Evolutionary conservation across 805 yeast genomes (phyloP).

Genomic region (Yarrowia bubula): DNA sequence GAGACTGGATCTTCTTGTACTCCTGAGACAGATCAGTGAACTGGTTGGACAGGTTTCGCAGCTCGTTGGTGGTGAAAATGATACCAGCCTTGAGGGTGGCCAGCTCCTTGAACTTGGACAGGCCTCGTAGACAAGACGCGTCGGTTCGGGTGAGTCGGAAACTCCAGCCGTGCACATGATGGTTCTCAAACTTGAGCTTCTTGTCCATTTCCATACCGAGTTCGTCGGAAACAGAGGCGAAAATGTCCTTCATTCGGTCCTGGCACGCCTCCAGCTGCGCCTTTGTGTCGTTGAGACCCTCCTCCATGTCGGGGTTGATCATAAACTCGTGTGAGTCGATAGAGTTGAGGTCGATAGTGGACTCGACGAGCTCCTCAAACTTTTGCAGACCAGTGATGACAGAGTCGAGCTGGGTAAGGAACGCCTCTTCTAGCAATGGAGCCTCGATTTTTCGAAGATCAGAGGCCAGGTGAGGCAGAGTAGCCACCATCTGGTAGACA

Average conservation of each 20-base stretch:
- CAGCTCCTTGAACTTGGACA: constrained; percentile 64
- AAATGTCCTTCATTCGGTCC: constrained; percentile 48
- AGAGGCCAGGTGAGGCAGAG: constrained; percentile 65
- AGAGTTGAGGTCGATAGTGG: constrained; percentile 84
- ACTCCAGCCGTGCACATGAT: constrained; percentile 90
- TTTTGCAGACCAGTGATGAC: constrained; percentile 51
- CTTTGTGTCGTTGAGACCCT: constrained; percentile 61
- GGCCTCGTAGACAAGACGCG: constrained; percentile 70
- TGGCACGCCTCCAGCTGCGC: constrained; percentile 55
- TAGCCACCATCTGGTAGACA: constrained; percentile 72
- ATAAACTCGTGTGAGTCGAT: constrained; percentile 78
- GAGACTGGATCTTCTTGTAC: constrained; percentile 72
- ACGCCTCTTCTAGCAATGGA: constrained; percentile 45
- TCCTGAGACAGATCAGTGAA: constrained; percentile 58
- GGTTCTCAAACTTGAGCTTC: constrained; percentile 84
- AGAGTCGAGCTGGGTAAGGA: constrained; percentile 49
- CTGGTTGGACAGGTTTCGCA: constrained; percentile 59
- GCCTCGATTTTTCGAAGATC: constrained; percentile 49
- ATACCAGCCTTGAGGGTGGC: constrained; percentile 96
- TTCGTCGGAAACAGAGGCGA: constrained; percentile 59
- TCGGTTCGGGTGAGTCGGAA: constrained; percentile 87
- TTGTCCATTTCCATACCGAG: constrained; percentile 80
- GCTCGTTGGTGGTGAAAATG: constrained; percentile 71
- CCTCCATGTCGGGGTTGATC: constrained; percentile 88
- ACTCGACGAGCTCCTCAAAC: constrained; percentile 82